phyloP scores from a whole-genome alignment of 352 stramenopile genomes.

The Pythium phragmiticola region DNA sequence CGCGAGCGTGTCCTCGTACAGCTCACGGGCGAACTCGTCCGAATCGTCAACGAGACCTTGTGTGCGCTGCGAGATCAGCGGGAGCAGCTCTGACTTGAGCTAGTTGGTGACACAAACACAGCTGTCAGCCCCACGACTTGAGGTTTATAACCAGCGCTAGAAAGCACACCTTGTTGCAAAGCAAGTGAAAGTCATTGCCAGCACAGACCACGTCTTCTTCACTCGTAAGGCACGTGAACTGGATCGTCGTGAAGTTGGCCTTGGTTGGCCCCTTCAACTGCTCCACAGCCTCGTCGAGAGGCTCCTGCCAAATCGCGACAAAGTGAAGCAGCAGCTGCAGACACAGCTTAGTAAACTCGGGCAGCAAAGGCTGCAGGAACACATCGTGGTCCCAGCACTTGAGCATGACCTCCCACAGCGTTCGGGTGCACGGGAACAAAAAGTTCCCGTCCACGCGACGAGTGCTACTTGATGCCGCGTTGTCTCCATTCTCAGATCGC shows the following conservation, averaged over 20 bases:
- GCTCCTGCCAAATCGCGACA: conserved; percentile 50
- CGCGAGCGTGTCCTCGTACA: conserved; percentile 36
- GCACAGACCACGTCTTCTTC: conserved; percentile 73
- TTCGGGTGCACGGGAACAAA: conserved; percentile 51
- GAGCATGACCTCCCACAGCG: conserved; percentile 45
- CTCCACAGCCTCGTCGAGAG: conserved; percentile 42
- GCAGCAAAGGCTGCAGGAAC: conserved; percentile 54
- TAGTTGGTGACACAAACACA: conserved; percentile 35
- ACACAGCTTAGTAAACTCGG: conserved; percentile 68
- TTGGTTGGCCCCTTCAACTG: conserved; percentile 48
- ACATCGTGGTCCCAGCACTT: conserved; percentile 62
- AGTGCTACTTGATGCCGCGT: conserved; percentile 1
- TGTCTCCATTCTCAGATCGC: conserved; percentile 24
- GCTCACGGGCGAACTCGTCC: conserved; percentile 42
- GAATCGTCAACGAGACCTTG: conserved; percentile 45
- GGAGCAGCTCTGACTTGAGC: conserved; percentile 52
- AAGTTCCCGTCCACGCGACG: conserved; percentile 20
- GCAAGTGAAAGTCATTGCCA: conserved; percentile 70
- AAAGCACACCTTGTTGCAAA: conserved; percentile 46
- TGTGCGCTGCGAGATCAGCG: conserved; percentile 34
- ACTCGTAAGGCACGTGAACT: conserved; percentile 42
- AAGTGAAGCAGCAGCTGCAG: conserved; percentile 71
- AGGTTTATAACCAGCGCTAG: neutral
- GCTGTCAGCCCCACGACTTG: neutral
- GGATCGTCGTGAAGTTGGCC: conserved; percentile 39